Evolutionary conservation across 371 early-diverging fungal genomes (phyloP).

Genomic region (Nematocida sp.): DNA sequence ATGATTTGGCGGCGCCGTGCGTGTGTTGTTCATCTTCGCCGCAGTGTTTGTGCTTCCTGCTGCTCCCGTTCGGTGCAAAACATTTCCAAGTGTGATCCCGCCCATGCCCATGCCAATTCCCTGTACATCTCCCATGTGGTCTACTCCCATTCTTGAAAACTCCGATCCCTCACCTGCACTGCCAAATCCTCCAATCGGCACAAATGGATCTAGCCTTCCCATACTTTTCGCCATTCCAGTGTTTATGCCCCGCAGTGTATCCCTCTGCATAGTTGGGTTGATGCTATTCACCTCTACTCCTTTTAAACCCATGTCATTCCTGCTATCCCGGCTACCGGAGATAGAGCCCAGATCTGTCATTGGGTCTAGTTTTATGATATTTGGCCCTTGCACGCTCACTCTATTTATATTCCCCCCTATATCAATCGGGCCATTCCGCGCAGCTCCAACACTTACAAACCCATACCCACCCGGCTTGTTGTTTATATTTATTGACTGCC

Average conservation of each 20-base stretch:
- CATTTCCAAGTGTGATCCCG: neutral
- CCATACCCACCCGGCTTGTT: neutral
- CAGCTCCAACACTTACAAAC: neutral
- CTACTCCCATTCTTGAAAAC: neutral
- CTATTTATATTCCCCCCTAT: neutral
- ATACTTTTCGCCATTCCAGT: neutral
- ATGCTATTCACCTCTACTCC: conserved; percentile 8
- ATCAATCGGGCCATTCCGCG: neutral
- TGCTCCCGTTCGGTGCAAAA: conserved; percentile 33
- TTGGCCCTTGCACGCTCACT: neutral
- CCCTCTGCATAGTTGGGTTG: neutral
- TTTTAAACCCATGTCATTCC: neutral
- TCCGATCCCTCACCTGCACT: neutral
- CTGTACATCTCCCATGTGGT: neutral
- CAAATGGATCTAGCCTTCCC: conserved; percentile 1
- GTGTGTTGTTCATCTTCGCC: conserved; percentile 40
- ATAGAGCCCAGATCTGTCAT: conserved; percentile 2
- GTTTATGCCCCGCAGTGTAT: neutral
- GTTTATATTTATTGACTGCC: neutral
- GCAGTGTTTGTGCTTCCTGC: conserved; percentile 56
- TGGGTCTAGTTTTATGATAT: conserved; percentile 22
- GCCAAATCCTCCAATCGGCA: conserved; percentile 9
- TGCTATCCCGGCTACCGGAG: neutral
- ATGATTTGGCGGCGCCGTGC: neutral
- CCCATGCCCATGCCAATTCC: neutral